Percentiles rank a stretch among this genome's conserved stretches.
phyloP scores from a whole-genome alignment of 2,329 filamentous ascomycete species.

The Colletotrichum aenigma region DNA sequence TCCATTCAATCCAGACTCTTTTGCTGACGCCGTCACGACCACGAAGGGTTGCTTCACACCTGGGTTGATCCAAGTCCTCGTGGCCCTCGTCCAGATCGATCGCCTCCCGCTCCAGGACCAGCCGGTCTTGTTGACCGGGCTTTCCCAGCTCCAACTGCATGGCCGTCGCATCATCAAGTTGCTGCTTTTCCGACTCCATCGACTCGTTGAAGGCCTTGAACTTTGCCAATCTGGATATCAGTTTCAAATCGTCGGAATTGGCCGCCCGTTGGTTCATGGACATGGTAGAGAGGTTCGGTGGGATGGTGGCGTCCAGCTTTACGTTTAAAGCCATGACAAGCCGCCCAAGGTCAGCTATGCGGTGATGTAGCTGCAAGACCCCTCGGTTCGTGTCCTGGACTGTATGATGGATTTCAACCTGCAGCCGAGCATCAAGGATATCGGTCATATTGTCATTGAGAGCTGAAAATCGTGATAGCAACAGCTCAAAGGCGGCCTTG shows the following conservation, averaged over 20 bases:
- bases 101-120: slow-evolving; percentile 38
- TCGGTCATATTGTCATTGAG: slow-evolving; percentile 54
- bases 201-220: slow-evolving; percentile 57
- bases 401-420: slow-evolving; percentile 50
- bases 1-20: slow-evolving; percentile 55
- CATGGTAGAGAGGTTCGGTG: slow-evolving; percentile 29
- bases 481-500: slow-evolving; percentile 47
- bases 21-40: slow-evolving; percentile 37
- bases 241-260: slow-evolving; percentile 42
- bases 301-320: slow-evolving; percentile 38
- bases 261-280: slow-evolving; percentile 38
- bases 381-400: slow-evolving; percentile 53
- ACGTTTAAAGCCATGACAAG: slow-evolving; percentile 51
- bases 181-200: slow-evolving; percentile 34
- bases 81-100: slow-evolving; percentile 35
- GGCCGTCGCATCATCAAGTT: slow-evolving; percentile 39
- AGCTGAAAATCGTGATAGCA: slow-evolving; percentile 46
- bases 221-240: slow-evolving; percentile 48
- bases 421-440: slow-evolving; percentile 49
- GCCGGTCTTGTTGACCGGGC: slow-evolving; percentile 32
- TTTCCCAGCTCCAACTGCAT: slow-evolving; percentile 43
- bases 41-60: slow-evolving; percentile 44
- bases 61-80: slow-evolving; percentile 35
- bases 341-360: slow-evolving; percentile 48
- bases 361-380: slow-evolving; percentile 50